Base-by-base conservation (phyloP, 164 flowering plant genomes). In the Cinnamomum micranthum region DNA sequence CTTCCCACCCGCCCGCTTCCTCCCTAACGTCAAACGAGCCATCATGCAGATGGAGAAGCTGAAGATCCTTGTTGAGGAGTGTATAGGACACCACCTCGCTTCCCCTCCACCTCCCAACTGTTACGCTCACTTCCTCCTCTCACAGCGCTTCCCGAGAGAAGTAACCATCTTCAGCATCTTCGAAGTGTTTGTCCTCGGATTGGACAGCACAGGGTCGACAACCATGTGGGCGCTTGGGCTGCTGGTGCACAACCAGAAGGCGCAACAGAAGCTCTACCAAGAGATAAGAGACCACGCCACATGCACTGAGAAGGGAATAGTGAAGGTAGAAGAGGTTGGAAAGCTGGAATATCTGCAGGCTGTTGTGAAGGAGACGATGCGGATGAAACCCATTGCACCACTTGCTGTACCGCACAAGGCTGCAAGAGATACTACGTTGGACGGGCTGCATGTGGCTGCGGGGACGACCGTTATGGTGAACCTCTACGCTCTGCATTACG, bases 221-320 rank as follows among this genome's bases (percentile, higher is more conserved):
- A 63, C 72, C 5, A 23, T 76, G 11, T 79, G 81, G 81, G 78
- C 81, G 1, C 76, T 79, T 0, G 76, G 73, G 1, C 72, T 66
- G 20, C 52, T 79, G 72, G 68, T 75, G 12, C 77, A 72, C 19
- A 23, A 79, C 0, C 55, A n/a, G 4, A 25, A 68, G 0, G 23
- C 35, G 1, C 81, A 79, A 51, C 31, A 68, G 12, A 79, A 72
- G 70, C 67, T 79, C 7, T 70, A 47, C 35, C 23, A 69, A 1
- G 75, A 79, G 28, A 28, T 72, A 14, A 59, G 27, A 4, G 55
- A 7, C 2, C 50, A 28, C 7, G 31, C 35, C 35, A 33, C 35
- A 6, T 33, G 19, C 19, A 72, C 20, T 0, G 11, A 13, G n/a
- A 50, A 6, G 5, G 19, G 15, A 22, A 2, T n/a, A 11, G 58